Evolutionary conservation across 148 eudicot species (phyloP).

Genomic region (Rhododendron kiyosumense): DNA sequence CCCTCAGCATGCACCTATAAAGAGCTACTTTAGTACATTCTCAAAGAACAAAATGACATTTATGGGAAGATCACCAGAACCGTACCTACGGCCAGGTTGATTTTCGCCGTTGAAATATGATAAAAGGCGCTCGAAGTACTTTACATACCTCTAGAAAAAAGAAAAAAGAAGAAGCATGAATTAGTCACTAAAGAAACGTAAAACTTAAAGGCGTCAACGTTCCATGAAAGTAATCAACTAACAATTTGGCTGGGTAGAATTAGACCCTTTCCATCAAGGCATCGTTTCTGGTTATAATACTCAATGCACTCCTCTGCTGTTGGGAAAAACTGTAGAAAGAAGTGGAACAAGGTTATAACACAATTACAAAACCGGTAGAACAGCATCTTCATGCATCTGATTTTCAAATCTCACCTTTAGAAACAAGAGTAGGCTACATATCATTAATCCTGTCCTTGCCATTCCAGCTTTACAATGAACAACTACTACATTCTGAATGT

Average conservation of each 20-base stretch:
- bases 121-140: conserved; percentile 73
- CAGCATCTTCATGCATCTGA: conserved; percentile 1
- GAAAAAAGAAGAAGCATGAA: neutral
- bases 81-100: conserved; percentile 79
- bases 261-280: conserved; percentile 88
- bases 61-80: conserved; percentile 15
- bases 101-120: conserved; percentile 51
- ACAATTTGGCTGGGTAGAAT: conserved; percentile 93
- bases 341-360: conserved; percentile 8
- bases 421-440: conserved; percentile 79
- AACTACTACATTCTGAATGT: conserved; percentile 81
- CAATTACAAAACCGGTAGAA: neutral
- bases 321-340: conserved; percentile 66
- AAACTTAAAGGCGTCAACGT: neutral
- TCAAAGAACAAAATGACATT: conserved; percentile 9
- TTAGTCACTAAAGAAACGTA: neutral
- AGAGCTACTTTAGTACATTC: conserved; percentile 23
- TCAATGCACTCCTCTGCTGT: conserved; percentile 84
- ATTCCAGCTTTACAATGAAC: conserved; percentile 96
- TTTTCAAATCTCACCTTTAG: conserved; percentile 51
- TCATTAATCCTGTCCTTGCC: conserved; percentile 97
- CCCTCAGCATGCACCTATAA: conserved; percentile 95
- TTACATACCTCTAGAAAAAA: conserved; percentile 71
- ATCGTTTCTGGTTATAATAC: conserved; percentile 87
- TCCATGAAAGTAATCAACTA: conserved; percentile 29